Evolutionary conservation across 441 rosid species (phyloP).

Genomic region (Populus hybrid): DNA sequence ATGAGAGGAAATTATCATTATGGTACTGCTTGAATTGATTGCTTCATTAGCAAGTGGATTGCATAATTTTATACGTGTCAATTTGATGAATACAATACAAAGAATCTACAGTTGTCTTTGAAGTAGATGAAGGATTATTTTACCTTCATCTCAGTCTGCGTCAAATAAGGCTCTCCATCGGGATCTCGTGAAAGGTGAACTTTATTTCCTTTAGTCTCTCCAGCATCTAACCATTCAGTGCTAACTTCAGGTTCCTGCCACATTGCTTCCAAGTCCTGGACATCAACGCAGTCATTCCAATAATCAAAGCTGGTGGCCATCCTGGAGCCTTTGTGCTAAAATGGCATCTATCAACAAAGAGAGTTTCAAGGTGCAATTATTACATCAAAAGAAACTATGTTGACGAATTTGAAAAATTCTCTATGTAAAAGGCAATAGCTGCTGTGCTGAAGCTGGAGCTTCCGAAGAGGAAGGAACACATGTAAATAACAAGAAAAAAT

Average conservation of each 20-base stretch:
- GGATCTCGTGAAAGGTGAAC: slow-evolving; percentile 94
- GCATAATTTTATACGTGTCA: not conserved
- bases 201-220: slow-evolving; percentile 74
- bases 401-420: not conserved
- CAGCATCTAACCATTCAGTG: slow-evolving; percentile 81
- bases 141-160: slow-evolving; percentile 93
- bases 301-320: slow-evolving; percentile 74
- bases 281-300: slow-evolving; percentile 84
- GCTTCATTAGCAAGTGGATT: not conserved
- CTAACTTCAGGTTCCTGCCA: slow-evolving; percentile 74
- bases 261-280: slow-evolving; percentile 72
- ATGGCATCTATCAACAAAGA: not conserved
- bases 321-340: slow-evolving; percentile 18
- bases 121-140: not conserved
- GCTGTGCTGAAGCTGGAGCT: not conserved
- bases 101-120: not conserved
- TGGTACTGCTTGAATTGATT: not conserved
- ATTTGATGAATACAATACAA: not conserved
- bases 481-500: not conserved
- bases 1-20: not conserved
- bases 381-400: not conserved
- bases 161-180: slow-evolving; percentile 83
- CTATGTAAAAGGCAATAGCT: not conserved
- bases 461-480: not conserved
- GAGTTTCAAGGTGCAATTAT: not conserved